A percentile compares a stretch with the other conserved stretches of the same genome.
These are phyloP conservation scores for Vinca minor DNA, from an alignment of 257 asterid species.

Conservation along the genomic window DNA sequence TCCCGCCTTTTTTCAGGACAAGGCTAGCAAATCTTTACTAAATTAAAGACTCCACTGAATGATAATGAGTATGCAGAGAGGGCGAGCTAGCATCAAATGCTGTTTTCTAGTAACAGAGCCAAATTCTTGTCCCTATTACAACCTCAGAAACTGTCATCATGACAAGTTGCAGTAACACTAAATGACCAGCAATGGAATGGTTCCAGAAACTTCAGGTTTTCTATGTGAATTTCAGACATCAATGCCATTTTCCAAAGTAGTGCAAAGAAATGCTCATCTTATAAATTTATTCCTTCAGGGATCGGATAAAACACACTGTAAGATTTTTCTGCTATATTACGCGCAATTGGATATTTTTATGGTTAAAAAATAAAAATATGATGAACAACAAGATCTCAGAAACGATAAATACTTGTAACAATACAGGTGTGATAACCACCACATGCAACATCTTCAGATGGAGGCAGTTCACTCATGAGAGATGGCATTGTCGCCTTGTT, in stretches of 20 bases:
- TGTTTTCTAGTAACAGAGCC: not conserved
- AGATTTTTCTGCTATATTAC: not conserved
- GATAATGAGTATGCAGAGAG: not conserved
- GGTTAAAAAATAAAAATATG: not conserved
- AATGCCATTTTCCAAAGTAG: not conserved
- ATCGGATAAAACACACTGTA: too few relatives aligned
- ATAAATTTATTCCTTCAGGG: too few relatives aligned
- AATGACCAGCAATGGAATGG: not conserved
- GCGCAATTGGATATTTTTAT: not conserved
- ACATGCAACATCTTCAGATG: constrained; percentile 65
- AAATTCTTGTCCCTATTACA: not conserved
- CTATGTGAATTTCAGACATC: not conserved
- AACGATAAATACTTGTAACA: constrained; percentile 50
- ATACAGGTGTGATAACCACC: constrained; percentile 97
- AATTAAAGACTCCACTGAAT: not conserved
- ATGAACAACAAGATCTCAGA: constrained; percentile 11
- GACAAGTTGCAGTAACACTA: not conserved
- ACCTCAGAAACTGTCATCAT: not conserved
- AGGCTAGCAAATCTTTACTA: not conserved
- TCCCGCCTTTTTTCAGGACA: not conserved
- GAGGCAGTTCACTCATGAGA: constrained; percentile 44
- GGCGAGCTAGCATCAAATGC: not conserved
- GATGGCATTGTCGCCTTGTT: constrained; percentile 50
- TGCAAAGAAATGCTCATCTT: too few relatives aligned
- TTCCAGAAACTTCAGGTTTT: not conserved